Percentiles rank a stretch among this genome's conserved stretches.
Conservation (phyloP, 1,139 yeast species). For the Sugiyamaella sp. region DNA sequence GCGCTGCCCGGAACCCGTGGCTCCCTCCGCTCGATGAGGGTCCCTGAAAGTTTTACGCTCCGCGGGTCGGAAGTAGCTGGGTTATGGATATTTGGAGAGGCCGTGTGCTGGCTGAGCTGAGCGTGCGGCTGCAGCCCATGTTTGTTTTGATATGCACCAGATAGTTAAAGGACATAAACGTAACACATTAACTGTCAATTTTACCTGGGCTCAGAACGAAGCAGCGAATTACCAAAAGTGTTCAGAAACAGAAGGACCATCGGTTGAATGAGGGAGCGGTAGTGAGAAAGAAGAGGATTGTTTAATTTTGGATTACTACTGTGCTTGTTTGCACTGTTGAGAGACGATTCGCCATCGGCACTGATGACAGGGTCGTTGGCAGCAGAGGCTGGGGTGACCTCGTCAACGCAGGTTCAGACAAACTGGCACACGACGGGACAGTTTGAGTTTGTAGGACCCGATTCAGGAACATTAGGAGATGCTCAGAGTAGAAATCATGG, state of each 20-base stretch:
- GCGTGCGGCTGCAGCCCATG: slow-evolving; percentile 5
- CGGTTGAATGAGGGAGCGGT: too few species aligned
- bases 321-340: too few species aligned
- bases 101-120: too few species aligned
- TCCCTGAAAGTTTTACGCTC: neutral
- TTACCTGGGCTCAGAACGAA: neutral
- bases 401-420: neutral
- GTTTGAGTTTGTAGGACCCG: neutral
- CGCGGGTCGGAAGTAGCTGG: neutral
- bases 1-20: slow-evolving; percentile 2
- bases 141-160: slow-evolving; percentile 18
- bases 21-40: neutral
- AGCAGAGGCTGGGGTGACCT: neutral
- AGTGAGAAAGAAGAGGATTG: too few species aligned
- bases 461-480: neutral
- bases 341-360: too few species aligned
- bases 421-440: neutral
- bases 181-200: too few species aligned
- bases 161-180: neutral
- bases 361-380: neutral
- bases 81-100: too few species aligned
- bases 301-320: too few species aligned
- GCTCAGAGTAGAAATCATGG: neutral
- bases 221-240: neutral
- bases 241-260: too few species aligned